Conservation (phyloP, 2,329 filamentous ascomycete genomes). For the Phialocephala subalpina region DNA sequence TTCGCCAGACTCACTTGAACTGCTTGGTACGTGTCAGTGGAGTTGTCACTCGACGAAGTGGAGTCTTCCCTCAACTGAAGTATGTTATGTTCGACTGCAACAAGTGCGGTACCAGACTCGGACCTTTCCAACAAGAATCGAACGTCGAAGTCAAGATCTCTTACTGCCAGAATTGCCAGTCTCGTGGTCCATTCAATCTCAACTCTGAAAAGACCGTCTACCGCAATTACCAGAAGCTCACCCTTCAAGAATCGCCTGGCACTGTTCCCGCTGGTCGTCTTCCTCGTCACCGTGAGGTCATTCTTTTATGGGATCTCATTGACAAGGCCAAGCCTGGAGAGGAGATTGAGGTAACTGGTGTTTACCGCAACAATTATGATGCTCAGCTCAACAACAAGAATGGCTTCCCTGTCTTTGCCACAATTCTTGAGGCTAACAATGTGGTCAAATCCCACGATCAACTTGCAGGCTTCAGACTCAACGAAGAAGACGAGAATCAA, state of each 20-base stretch:
- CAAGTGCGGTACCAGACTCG: constrained; percentile 91
- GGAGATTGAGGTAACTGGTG: constrained; percentile 95
- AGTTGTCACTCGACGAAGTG: constrained; percentile 91
- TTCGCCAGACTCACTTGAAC: constrained; percentile 95
- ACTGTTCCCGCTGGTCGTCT: constrained; percentile 96
- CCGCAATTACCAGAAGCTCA: constrained; percentile 98
- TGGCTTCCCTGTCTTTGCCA: constrained; percentile 97
- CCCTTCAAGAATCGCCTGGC: constrained; percentile 94
- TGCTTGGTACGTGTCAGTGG: constrained; percentile 93
- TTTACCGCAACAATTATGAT: constrained; percentile 98
- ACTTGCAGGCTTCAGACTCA: constrained; percentile 93
- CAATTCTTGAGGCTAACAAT: constrained; percentile 96
- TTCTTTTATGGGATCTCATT: constrained; percentile 96
- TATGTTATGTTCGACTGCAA: constrained; percentile 98
- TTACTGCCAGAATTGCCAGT: constrained; percentile 97
- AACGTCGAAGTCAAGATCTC: constrained; percentile 96
- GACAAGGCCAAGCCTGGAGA: constrained; percentile 97
- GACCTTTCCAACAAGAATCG: constrained; percentile 97
- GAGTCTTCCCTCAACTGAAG: constrained; percentile 97
- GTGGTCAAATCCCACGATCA: constrained; percentile 97
- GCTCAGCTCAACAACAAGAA: constrained; percentile 98
- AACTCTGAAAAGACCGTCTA: constrained; percentile 99
- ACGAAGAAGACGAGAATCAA: constrained; percentile 90
- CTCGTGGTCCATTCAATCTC: constrained; percentile 90
- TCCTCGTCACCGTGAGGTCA: constrained; percentile 91